These are phyloP conservation scores for Colletotrichum lini DNA, from an alignment of 2,329 filamentous ascomycete genomes.

Conservation along the genomic window DNA sequence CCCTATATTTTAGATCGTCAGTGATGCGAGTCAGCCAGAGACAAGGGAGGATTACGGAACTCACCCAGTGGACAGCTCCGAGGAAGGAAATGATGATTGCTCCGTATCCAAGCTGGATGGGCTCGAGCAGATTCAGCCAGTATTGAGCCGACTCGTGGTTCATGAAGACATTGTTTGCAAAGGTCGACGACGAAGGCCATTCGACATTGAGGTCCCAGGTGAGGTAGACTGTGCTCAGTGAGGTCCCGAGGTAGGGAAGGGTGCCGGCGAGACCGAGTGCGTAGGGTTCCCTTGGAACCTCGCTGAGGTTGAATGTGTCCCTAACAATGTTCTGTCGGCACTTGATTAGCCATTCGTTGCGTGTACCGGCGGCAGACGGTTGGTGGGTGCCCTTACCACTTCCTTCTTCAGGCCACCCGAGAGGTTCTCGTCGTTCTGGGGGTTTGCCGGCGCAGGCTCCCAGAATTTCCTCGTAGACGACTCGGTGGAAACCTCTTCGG, in stretches of 20 bases:
- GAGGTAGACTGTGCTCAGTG: constrained; percentile 84
- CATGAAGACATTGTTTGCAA: constrained; percentile 77
- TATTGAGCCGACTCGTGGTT: constrained; percentile 79
- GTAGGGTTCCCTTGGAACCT: constrained; percentile 78
- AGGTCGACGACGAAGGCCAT: constrained; percentile 70
- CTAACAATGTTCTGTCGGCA: constrained; percentile 71
- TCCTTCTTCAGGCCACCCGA: constrained; percentile 59
- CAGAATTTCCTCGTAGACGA: constrained; percentile 70
- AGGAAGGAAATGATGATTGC: constrained; percentile 95
- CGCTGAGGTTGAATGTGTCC: constrained; percentile 76
- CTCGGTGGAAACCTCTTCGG: constrained; percentile 71
- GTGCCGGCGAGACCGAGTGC: constrained; percentile 83
- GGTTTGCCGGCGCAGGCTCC: constrained; percentile 52
- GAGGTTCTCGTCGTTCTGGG: constrained; percentile 48
- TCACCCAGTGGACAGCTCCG: constrained; percentile 89
- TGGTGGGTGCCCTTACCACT: constrained; percentile 63
- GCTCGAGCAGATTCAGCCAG: constrained; percentile 83
- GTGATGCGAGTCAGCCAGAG: neutral
- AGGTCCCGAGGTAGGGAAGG: constrained; percentile 88
- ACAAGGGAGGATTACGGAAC: constrained; percentile 26
- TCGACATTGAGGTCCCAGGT: constrained; percentile 85
- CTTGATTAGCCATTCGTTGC: constrained; percentile 22
- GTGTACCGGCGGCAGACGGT: neutral
- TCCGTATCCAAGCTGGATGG: constrained; percentile 91
- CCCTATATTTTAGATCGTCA: constrained; percentile 60